Conservation (phyloP, 768 basidiomycete genomes). For the Mycena leptocephala region DNA sequence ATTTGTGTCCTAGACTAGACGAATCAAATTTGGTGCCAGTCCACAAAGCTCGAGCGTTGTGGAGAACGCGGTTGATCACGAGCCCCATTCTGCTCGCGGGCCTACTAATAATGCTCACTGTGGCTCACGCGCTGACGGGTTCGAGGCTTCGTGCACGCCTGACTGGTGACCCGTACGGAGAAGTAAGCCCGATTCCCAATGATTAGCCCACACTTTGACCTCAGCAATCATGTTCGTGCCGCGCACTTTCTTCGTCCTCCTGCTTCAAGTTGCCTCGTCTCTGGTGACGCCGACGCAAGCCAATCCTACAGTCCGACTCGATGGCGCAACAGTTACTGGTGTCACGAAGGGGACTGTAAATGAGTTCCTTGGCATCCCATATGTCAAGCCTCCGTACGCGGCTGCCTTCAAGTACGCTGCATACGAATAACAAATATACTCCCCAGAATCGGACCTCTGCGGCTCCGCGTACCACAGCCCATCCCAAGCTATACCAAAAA, state of each 20-base stretch:
- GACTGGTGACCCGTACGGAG: too few species aligned
- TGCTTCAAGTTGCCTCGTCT: slow-evolving; percentile 5
- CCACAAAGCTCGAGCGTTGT: too few species aligned
- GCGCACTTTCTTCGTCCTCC: not conserved
- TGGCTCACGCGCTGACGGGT: too few species aligned
- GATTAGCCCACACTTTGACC: too few species aligned
- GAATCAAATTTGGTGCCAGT: too few species aligned
- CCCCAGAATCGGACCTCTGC: slow-evolving; percentile 41
- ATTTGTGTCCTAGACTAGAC: too few species aligned
- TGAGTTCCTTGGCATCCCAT: slow-evolving; percentile 53
- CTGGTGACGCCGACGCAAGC: not conserved
- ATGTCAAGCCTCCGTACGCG: slow-evolving; percentile 48
- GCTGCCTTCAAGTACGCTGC: not conserved
- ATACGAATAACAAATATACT: not conserved
- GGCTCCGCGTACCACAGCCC: slow-evolving; percentile 35
- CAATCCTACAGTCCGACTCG: slow-evolving; percentile 46
- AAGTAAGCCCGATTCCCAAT: too few species aligned
- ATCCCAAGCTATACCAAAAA: slow-evolving; percentile 42
- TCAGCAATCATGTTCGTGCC: not conserved
- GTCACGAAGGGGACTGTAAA: slow-evolving; percentile 31
- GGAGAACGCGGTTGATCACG: too few species aligned
- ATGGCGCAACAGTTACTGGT: slow-evolving; percentile 48
- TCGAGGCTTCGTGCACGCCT: too few species aligned
- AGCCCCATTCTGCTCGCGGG: too few species aligned
- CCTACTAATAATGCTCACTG: too few species aligned